phyloP scores from a whole-genome alignment of 352 stramenopile genomes.

The Globisporangium camurandrum region DNA sequence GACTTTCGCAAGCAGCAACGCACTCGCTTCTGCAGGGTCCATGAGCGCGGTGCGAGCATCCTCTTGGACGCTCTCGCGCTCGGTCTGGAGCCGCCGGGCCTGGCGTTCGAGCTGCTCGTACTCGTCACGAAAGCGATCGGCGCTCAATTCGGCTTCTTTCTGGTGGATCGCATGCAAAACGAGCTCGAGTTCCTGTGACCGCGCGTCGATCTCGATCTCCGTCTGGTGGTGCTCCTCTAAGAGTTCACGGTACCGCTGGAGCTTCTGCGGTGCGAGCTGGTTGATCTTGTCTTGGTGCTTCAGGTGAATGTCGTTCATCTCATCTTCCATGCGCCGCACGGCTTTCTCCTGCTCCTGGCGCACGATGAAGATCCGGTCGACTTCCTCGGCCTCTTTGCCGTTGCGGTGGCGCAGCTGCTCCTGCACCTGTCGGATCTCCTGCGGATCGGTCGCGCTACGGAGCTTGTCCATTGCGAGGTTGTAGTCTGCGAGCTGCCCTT shows the following conservation, averaged over 20 bases:
- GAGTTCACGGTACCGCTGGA: slow-evolving; percentile 71
- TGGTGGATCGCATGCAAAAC: slow-evolving; percentile 69
- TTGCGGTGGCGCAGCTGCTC: slow-evolving; percentile 69
- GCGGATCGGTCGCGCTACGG: slow-evolving; percentile 53
- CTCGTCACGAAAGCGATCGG: slow-evolving; percentile 67
- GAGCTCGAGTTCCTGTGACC: slow-evolving; percentile 59
- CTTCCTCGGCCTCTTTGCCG: slow-evolving; percentile 79
- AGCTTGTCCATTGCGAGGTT: slow-evolving; percentile 93
- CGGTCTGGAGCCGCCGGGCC: slow-evolving; percentile 58
- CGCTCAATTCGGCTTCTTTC: slow-evolving; percentile 62
- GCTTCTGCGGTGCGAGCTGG: slow-evolving; percentile 77
- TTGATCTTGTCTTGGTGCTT: slow-evolving; percentile 87
- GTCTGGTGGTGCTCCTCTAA: slow-evolving; percentile 63
- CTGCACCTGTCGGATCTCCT: slow-evolving; percentile 61
- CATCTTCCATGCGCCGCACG: slow-evolving; percentile 59
- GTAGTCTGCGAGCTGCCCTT: slow-evolving; percentile 90
- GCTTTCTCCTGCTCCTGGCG: slow-evolving; percentile 77
- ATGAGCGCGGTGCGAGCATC: slow-evolving; percentile 84
- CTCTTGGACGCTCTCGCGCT: slow-evolving; percentile 68
- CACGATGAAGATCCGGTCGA: slow-evolving; percentile 85
- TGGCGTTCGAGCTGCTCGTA: slow-evolving; percentile 69
- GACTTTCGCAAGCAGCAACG: slow-evolving; percentile 76
- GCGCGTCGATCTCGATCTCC: slow-evolving; percentile 70
- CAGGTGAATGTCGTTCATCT: slow-evolving; percentile 71
- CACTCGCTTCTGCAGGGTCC: slow-evolving; percentile 82